Percentiles rank a stretch among this genome's conserved stretches.
phyloP scores from a whole-genome alignment of 2,329 filamentous ascomycete genomes.

The Calonectria multiphialidica region DNA sequence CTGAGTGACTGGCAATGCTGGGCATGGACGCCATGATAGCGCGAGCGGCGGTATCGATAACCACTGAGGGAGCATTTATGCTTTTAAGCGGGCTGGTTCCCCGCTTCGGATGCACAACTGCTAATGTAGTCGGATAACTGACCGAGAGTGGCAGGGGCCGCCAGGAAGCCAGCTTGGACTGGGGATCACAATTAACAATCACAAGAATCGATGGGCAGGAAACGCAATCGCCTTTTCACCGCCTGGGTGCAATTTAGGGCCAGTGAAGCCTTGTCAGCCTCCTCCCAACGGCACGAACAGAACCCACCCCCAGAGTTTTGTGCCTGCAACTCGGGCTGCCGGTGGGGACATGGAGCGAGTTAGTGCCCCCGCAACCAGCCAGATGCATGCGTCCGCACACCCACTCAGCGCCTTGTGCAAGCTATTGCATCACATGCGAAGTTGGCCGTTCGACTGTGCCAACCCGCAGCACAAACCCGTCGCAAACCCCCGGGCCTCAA shows the following conservation, averaged over 20 bases:
- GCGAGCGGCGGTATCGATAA: slow-evolving; percentile 41
- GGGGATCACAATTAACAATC: not conserved
- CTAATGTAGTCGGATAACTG: not conserved
- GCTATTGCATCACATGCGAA: slow-evolving; percentile 47
- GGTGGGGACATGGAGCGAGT: slow-evolving; percentile 37
- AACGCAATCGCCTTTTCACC: not conserved
- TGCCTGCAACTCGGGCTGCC: slow-evolving; percentile 22
- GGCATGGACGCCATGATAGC: slow-evolving; percentile 30
- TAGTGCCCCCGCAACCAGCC: slow-evolving; percentile 45
- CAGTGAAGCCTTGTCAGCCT: not conserved
- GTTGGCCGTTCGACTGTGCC: slow-evolving; percentile 30
- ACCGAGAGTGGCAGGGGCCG: not conserved
- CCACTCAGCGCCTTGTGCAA: slow-evolving; percentile 32
- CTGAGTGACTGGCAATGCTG: slow-evolving; percentile 21
- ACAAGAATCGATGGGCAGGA: not conserved
- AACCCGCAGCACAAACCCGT: slow-evolving; percentile 7
- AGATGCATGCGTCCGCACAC: slow-evolving; percentile 33
- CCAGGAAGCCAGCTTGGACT: not conserved
- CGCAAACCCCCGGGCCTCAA: slow-evolving; percentile 9
- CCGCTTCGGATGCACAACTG: slow-evolving; percentile 10
- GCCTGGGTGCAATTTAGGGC: not conserved
- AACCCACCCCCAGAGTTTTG: slow-evolving; percentile 18
- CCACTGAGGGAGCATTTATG: slow-evolving; percentile 22
- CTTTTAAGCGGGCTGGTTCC: slow-evolving; percentile 30
- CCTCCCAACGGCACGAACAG: not conserved